phyloP scores from a whole-genome alignment of 75 land plant genomes.

The Sequoiadendron giganteum region DNA sequence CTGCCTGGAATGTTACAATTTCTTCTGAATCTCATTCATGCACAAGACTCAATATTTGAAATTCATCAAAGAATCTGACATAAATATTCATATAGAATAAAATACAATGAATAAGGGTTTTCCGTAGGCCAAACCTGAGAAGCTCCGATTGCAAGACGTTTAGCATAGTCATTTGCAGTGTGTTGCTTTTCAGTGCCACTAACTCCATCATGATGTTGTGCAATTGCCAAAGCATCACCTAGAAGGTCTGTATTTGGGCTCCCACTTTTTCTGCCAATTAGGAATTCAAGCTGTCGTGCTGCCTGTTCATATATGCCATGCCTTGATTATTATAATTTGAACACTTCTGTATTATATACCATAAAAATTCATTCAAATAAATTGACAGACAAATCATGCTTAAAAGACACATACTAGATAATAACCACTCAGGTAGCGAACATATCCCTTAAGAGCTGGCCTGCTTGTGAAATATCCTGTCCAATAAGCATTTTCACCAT shows the following conservation, averaged over 20 bases:
- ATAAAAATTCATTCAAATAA: neutral
- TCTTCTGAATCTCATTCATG: conserved; percentile 8
- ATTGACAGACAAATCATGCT: no score
- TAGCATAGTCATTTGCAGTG: conserved; percentile 71
- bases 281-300: conserved; percentile 68
- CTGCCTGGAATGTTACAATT: conserved; percentile 41
- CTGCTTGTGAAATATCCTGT: conserved; percentile 81
- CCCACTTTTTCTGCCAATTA: conserved; percentile 33
- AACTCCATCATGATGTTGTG: conserved; percentile 85
- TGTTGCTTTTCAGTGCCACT: conserved; percentile 80
- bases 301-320: conserved; percentile 36
- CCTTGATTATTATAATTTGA: conserved; percentile 16
- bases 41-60: conserved; percentile 2
- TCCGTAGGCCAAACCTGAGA: conserved; percentile 43
- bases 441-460: conserved; percentile 65
- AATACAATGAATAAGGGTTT: neutral
- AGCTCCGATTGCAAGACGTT: conserved; percentile 61
- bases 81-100: conserved; percentile 16
- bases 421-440: conserved; percentile 67
- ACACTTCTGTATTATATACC: no score
- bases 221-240: conserved; percentile 66
- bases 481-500: conserved; percentile 63
- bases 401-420: conserved; percentile 39
- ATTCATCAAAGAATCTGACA: conserved; percentile 33
- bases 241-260: conserved; percentile 46